Base-by-base conservation (phyloP, 176 grass and related monocot species). In the Oryza brachyantha region DNA sequence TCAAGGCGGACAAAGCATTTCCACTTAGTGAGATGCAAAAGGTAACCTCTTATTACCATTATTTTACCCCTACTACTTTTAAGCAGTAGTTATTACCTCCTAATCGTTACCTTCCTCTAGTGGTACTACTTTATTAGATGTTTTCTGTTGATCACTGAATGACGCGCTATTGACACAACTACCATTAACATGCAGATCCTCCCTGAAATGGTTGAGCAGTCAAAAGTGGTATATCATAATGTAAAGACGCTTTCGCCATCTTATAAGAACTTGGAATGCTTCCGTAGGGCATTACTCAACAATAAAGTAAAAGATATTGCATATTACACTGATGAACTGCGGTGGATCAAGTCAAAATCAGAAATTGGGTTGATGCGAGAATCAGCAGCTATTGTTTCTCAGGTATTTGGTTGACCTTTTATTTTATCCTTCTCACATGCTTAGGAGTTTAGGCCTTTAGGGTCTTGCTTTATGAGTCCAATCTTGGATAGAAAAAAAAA, bases 301-400 rank as follows among this genome's bases (percentile, higher is more conserved):
- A 74, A 89, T 22, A 87, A 87, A 91, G 83, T 93, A 40, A 89
- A 93, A 82, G 96, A 98, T 80, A 46, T 94, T 78, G 64, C 81
- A 46, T 13, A 10, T 34, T 98, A 87, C 77, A 98, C 90, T 39
- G 87, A 94, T 70, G 88, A 94, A 84, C 73, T 98, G 22, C 83
- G 92, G 55, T 98, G 96, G 96, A 70, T 93, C 64, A 98, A 98
- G 54, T 94, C 95, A 68, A 64, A 84, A 72, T 88, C 92, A 0
- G 95, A 98, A 84, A 64, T 92, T 62, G 87, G 77, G 66, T 86
- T 98, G 64, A 94, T 98, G 92, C 90, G 85, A 58, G 85, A 90
- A 88, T 98, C 92, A 12, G 95, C 92, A 81, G 92, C 95, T 54
- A 92, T 94, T 62, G 95, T 91, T 61, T 94, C 91, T 66, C 92